Evolutionary conservation across 2,329 filamentous ascomycete species (phyloP).

Genomic region (Colletotrichum caudatum): DNA sequence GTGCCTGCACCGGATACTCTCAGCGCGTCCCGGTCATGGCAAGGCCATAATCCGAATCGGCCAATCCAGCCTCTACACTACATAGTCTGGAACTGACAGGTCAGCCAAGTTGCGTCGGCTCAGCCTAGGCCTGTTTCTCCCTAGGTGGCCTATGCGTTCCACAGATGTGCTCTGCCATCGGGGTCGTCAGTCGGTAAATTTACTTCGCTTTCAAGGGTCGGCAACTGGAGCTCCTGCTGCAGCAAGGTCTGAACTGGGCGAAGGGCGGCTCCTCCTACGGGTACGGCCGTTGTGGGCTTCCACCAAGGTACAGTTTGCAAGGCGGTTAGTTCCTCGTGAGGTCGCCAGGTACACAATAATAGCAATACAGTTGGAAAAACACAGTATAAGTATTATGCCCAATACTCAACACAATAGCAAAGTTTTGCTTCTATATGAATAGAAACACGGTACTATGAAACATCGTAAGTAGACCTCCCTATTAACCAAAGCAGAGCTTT

Average conservation of each 20-base stretch:
- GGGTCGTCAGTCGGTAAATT: slow-evolving; percentile 16
- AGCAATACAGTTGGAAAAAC: too few relatives aligned
- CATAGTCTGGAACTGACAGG: slow-evolving; percentile 20
- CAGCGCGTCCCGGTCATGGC: background rate
- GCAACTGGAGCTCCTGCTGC: slow-evolving; percentile 1
- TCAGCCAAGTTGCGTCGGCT: slow-evolving; percentile 16
- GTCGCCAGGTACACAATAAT: too few relatives aligned
- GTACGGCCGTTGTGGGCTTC: slow-evolving; percentile 12
- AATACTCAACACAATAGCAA: too few relatives aligned
- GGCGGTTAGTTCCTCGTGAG: too few relatives aligned
- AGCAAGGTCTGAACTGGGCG: slow-evolving; percentile 17
- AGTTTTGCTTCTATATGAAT: too few relatives aligned
- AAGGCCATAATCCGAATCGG: slow-evolving; percentile 13
- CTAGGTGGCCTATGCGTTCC: background rate
- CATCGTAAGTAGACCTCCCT: too few relatives aligned
- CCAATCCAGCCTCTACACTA: background rate
- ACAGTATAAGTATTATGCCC: too few relatives aligned
- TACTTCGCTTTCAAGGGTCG: slow-evolving; percentile 1
- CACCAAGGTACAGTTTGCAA: too few relatives aligned
- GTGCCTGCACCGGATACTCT: background rate
- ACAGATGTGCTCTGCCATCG: background rate
- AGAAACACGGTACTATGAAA: too few relatives aligned
- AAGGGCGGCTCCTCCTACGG: slow-evolving; percentile 9
- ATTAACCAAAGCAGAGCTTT: too few relatives aligned
- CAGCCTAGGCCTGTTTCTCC: slow-evolving; percentile 15